These are phyloP conservation scores for Westerdykella ornata DNA, from an alignment of 2,329 filamentous ascomycete species.

Conservation along the genomic window DNA sequence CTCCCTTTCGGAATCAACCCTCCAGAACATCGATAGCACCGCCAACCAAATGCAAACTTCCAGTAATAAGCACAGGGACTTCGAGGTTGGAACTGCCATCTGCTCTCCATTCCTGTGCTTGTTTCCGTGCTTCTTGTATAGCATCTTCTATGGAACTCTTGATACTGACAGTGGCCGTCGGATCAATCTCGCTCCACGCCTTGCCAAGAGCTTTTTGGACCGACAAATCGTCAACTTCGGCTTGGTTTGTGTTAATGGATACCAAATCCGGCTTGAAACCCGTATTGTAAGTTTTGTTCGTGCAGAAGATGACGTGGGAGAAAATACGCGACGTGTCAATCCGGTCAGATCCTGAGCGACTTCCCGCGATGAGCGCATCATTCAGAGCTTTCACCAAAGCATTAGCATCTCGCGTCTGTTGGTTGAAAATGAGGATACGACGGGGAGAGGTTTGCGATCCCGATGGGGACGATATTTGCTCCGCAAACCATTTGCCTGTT, in stretches of 20 bases:
- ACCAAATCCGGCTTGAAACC: slow-evolving; percentile 60
- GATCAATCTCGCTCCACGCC: slow-evolving; percentile 47
- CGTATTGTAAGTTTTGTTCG: slow-evolving; percentile 62
- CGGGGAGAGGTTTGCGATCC: slow-evolving; percentile 14
- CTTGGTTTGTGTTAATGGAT: slow-evolving; percentile 54
- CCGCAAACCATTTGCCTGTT: slow-evolving; percentile 69
- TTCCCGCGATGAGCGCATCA: slow-evolving; percentile 43
- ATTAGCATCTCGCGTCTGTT: slow-evolving; percentile 73
- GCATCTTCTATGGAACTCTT: slow-evolving; percentile 63
- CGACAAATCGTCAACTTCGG: slow-evolving; percentile 52
- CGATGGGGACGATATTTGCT: slow-evolving; percentile 29
- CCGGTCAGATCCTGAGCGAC: slow-evolving; percentile 21
- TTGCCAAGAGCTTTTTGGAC: slow-evolving; percentile 63
- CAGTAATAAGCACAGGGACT: slow-evolving; percentile 66
- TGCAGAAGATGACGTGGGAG: slow-evolving; percentile 70
- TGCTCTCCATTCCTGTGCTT: slow-evolving; percentile 28
- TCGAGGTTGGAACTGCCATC: slow-evolving; percentile 28
- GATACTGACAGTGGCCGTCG: slow-evolving; percentile 48
- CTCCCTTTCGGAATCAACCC: slow-evolving; percentile 3
- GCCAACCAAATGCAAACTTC: slow-evolving; percentile 78
- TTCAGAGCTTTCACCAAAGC: slow-evolving; percentile 60
- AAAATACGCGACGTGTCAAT: slow-evolving; percentile 46
- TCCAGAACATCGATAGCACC: slow-evolving; percentile 69
- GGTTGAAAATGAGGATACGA: slow-evolving; percentile 79
- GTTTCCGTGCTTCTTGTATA: slow-evolving; percentile 50